Evolutionary conservation across 2,329 filamentous ascomycete genomes (phyloP).

Genomic region (Macrophomina pseudophaseolina): DNA sequence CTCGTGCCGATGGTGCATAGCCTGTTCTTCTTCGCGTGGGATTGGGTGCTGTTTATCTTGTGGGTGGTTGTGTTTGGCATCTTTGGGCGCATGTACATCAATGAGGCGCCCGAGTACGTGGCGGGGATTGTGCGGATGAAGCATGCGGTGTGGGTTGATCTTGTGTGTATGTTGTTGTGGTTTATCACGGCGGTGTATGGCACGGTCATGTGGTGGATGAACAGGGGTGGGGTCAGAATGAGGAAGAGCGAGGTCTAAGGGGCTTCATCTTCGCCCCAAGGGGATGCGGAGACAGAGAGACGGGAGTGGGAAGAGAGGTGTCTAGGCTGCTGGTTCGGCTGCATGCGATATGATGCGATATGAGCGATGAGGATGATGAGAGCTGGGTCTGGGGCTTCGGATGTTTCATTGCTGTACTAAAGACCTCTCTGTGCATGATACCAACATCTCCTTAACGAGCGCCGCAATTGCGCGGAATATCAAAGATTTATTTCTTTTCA

Average conservation of each 20-base stretch:
- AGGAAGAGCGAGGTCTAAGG: conserved; percentile 17
- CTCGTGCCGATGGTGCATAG: conserved; percentile 62
- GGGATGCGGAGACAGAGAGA: neutral
- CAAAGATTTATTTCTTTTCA: neutral
- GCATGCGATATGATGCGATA: neutral
- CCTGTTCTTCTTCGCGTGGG: conserved; percentile 65
- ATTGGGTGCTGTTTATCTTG: conserved; percentile 60
- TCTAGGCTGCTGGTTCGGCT: conserved; percentile 6
- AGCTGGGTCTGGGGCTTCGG: neutral
- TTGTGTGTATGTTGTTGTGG: conserved; percentile 79
- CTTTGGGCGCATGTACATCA: conserved; percentile 81
- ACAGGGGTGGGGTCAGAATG: neutral
- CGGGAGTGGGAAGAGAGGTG: neutral
- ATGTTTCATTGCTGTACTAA: neutral
- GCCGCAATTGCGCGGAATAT: neutral
- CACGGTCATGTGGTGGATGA: conserved; percentile 9
- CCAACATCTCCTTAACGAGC: neutral
- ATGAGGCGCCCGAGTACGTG: conserved; percentile 68
- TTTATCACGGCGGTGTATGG: conserved; percentile 63
- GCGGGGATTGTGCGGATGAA: conserved; percentile 76
- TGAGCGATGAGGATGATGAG: neutral
- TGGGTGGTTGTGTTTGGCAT: conserved; percentile 84
- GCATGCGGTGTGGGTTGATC: conserved; percentile 82
- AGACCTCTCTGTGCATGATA: neutral
- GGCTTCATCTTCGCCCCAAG: too few relatives aligned